Evolutionary conservation across 208 protist genomes (phyloP).

Genomic region (Trypanosoma platydactyli): DNA sequence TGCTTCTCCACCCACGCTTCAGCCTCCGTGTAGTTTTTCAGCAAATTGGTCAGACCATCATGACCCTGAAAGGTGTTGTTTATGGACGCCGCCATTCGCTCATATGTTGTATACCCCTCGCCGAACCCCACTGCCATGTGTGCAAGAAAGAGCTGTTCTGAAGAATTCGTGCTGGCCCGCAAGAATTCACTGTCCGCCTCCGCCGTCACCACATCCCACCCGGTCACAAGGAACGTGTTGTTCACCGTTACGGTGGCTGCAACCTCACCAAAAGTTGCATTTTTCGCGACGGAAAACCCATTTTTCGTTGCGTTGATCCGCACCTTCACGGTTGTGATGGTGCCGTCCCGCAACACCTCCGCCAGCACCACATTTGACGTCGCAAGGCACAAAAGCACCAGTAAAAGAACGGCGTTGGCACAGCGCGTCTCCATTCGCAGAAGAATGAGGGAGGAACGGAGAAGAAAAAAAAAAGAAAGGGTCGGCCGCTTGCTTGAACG

Average conservation of each 20-base stretch:
- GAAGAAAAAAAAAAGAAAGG: too few relatives aligned
- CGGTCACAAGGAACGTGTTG: conserved; percentile 17
- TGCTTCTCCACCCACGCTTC: conserved; percentile 27
- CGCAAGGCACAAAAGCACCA: neutral
- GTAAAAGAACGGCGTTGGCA: neutral
- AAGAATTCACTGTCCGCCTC: conserved; percentile 15
- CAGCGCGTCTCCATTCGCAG: too few relatives aligned
- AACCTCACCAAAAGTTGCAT: conserved; percentile 12
- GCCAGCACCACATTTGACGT: neutral
- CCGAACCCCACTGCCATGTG: conserved; percentile 35
- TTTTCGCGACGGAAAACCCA: conserved; percentile 14
- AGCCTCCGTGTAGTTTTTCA: neutral
- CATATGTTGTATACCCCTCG: conserved; percentile 34
- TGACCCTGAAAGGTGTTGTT: conserved; percentile 32
- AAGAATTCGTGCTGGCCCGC: neutral
- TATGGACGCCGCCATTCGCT: conserved; percentile 10
- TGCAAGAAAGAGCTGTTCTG: conserved; percentile 3
- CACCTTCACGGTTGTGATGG: conserved; percentile 7
- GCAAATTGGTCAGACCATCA: conserved; percentile 10
- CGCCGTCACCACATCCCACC: conserved; percentile 30
- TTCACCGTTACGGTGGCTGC: conserved; percentile 27
- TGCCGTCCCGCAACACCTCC: conserved; percentile 4
- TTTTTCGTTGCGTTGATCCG: conserved; percentile 16
- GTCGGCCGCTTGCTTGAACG: too few relatives aligned
- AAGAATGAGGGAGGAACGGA: too few relatives aligned